Evolutionary conservation across 2,329 filamentous ascomycete genomes (phyloP).

Genomic region (Emergomyces pasteurianus): DNA sequence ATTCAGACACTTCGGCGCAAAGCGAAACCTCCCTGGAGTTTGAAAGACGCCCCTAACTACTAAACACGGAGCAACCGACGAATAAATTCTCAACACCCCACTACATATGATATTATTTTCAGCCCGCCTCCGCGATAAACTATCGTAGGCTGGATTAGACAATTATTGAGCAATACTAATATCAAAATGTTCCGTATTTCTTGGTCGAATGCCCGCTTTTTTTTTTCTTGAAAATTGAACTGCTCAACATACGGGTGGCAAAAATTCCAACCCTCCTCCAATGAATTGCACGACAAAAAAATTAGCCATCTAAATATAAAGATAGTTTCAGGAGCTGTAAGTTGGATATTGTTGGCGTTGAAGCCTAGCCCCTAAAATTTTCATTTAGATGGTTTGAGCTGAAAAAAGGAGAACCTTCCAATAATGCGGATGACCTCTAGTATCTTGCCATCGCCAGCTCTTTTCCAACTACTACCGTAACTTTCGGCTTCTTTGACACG

Average conservation of each 20-base stretch:
- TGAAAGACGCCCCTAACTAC: too few species aligned
- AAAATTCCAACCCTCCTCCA: neutral
- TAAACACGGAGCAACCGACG: too few species aligned
- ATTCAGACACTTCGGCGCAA: too few species aligned
- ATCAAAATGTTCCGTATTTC: too few species aligned
- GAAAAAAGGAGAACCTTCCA: neutral
- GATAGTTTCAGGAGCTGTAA: too few species aligned
- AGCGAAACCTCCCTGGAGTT: too few species aligned
- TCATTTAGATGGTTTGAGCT: neutral
- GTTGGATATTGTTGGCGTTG: too few species aligned
- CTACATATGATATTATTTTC: neutral
- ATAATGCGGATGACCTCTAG: too few species aligned
- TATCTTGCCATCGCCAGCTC: too few species aligned
- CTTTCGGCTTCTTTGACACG: neutral
- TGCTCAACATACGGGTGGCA: neutral
- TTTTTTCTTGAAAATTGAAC: neutral
- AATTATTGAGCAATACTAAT: neutral
- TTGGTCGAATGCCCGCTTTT: too few species aligned
- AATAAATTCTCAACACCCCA: neutral
- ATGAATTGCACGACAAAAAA: neutral
- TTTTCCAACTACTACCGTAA: too few species aligned
- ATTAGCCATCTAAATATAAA: too few species aligned
- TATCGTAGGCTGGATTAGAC: neutral
- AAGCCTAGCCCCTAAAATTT: neutral
- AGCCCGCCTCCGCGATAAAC: neutral